Conservation (phyloP, 2,329 filamentous ascomycete species). For the Colletotrichum shisoi region DNA sequence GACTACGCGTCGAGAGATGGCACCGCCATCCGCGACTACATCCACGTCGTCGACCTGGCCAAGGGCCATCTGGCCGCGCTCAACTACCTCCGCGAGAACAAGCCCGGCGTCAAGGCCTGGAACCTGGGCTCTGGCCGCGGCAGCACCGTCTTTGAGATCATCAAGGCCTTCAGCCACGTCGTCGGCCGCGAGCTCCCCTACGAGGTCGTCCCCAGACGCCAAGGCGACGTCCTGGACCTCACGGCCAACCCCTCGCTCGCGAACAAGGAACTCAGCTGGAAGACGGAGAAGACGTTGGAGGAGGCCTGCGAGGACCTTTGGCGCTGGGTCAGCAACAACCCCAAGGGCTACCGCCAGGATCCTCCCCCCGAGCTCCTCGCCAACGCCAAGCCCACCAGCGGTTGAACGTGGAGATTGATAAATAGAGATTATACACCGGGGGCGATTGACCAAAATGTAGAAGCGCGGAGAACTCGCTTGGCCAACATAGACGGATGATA, state of each 20-base stretch:
- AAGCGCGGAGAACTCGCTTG: constrained; percentile 1
- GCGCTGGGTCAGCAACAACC: constrained; percentile 97
- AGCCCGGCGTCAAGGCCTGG: constrained; percentile 93
- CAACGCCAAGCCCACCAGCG: constrained; percentile 56
- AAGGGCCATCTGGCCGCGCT: constrained; percentile 87
- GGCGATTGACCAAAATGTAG: too few species aligned
- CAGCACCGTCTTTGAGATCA: constrained; percentile 96
- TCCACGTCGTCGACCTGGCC: constrained; percentile 91
- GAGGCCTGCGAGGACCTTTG: constrained; percentile 93
- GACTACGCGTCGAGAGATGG: constrained; percentile 92
- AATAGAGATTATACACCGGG: too few species aligned
- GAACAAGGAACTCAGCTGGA: constrained; percentile 90
- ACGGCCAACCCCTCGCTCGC: constrained; percentile 90
- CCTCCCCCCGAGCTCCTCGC: constrained; percentile 85
- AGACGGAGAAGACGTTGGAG: constrained; percentile 88
- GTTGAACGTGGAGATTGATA: not conserved
- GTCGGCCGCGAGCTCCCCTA: constrained; percentile 88
- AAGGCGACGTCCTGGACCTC: constrained; percentile 91
- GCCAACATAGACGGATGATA: constrained; percentile 27
- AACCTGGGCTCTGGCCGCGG: constrained; percentile 95
- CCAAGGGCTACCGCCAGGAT: constrained; percentile 89
- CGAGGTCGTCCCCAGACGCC: constrained; percentile 80
- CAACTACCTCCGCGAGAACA: constrained; percentile 82
- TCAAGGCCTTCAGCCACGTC: constrained; percentile 88
- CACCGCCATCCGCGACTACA: constrained; percentile 96